Evolutionary conservation across 164 flowering plant genomes (phyloP), one percentile per base, ranked within the genome.

Genomic region (Chloranthus sessilifolius): DNA sequence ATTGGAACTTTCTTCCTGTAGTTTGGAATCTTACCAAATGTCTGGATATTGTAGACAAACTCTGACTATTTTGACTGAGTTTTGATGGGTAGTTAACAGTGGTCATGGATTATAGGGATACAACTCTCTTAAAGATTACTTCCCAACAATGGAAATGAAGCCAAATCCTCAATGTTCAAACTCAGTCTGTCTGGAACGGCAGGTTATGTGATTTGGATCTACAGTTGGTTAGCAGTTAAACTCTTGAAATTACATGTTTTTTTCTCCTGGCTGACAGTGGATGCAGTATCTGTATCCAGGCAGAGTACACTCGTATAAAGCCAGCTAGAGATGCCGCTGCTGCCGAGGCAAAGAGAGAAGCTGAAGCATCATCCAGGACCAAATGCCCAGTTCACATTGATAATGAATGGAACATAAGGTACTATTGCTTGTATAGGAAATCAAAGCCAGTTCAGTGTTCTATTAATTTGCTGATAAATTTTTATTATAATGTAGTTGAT

Each of bases 331-430:
- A 92, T 67, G 95, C 95, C 26, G 86, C 82, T 44, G 84, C 81
- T 0, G 47, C 47, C 50, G 85, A 73, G 74, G 95, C 91, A 59
- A 85, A 83, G 71, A 69, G 73, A 81, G 94, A 85, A 58, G 81
- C 84, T 25, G 96, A 85, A 66, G 74, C 74, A 59, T 39, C 57
- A 52, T 17, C 53, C 24, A 50, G 24, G 40, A 20, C 38, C 29
- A 87, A 82, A 55, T 20, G 10, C 47, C 83, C 97, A 11, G 60
- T 85, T 66, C 98, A 92, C 67, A 59, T 4, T 48, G 98, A 92
- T 49, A 92, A 92, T 69, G 98, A 88, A 56, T 88, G 98, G 98
- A 84, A 79, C 59, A 92, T 92, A 49, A 83, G 98, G 98, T 88
- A 59, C n/a, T 36, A 40, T 39, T 23, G 24, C 19, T 43, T 30